Percentiles rank a stretch among this genome's conserved stretches.
These are phyloP conservation scores for Fusarium hainanense DNA, from an alignment of 2,329 filamentous ascomycete genomes.

Conservation along the genomic window DNA sequence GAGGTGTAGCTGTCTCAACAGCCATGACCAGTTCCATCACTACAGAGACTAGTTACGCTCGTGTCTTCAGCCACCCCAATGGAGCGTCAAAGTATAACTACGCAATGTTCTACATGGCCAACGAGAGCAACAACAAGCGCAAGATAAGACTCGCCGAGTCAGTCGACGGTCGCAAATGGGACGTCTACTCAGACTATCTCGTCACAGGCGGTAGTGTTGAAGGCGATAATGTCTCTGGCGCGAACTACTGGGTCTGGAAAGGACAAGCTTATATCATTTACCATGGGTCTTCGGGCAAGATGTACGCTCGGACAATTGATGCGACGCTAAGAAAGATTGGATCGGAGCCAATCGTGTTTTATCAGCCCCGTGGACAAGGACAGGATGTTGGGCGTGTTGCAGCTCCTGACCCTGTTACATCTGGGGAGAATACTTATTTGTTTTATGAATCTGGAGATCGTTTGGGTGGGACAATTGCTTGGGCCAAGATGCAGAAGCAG, in stretches of 20 bases:
- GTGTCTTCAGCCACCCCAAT: constrained; percentile 42
- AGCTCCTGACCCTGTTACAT: constrained; percentile 4
- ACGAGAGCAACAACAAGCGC: constrained; percentile 39
- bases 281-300: constrained; percentile 9
- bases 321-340: constrained; percentile 23
- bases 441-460: constrained; percentile 24
- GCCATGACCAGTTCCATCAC: constrained; percentile 38
- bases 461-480: constrained; percentile 7
- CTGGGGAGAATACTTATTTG: constrained; percentile 1
- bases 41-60: constrained; percentile 44
- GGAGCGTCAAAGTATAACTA: constrained; percentile 34
- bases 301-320: constrained; percentile 30
- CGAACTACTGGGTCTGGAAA: constrained; percentile 25
- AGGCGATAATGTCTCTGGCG: constrained; percentile 17
- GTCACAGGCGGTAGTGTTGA: constrained; percentile 2
- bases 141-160: constrained; percentile 45
- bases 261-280: constrained; percentile 23
- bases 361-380: constrained; percentile 10
- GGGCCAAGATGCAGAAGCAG: constrained; percentile 17
- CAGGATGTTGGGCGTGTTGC: constrained; percentile 15
- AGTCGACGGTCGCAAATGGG: constrained; percentile 36
- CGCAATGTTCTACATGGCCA: constrained; percentile 47
- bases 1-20: constrained; percentile 37
- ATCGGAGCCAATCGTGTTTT: constrained; percentile 11
- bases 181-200: constrained; percentile 22